phyloP scores from a whole-genome alignment of 2,329 filamentous ascomycete species.

The Phoma sp. region DNA sequence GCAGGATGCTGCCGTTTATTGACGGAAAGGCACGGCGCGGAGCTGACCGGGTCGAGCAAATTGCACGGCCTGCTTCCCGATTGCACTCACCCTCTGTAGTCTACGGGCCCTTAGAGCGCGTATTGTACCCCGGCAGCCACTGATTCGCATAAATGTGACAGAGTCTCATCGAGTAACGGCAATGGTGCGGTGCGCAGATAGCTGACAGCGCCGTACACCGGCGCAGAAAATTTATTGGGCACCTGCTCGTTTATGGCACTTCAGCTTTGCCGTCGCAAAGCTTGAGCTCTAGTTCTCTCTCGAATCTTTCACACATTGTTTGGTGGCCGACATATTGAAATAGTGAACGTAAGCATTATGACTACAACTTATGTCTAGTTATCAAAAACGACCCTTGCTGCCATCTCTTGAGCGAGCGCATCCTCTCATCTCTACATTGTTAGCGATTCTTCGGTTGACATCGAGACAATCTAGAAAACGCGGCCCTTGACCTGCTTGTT shows the following conservation, averaged over 20 bases:
- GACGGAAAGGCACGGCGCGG: constrained; percentile 32
- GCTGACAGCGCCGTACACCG: not conserved
- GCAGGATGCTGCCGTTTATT: constrained; percentile 29
- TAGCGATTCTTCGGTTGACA: not conserved
- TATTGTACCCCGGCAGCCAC: not conserved
- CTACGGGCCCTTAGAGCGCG: not conserved
- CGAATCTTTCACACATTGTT: not conserved
- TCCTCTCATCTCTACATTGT: not conserved
- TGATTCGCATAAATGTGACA: constrained; percentile 3
- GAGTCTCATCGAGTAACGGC: constrained; percentile 17
- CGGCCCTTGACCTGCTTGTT: constrained; percentile 57
- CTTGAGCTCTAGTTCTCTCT: not conserved
- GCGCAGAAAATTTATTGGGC: not conserved
- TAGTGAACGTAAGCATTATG: not conserved
- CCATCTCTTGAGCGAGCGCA: not conserved
- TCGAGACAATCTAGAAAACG: constrained; percentile 32
- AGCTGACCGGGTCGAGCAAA: constrained; percentile 1
- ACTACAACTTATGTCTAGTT: not conserved
- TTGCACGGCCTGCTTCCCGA: constrained; percentile 13
- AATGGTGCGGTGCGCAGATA: not conserved
- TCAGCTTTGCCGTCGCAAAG: not conserved
- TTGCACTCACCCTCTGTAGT: not conserved
- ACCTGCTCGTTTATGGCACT: not conserved
- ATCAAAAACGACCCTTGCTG: not conserved
- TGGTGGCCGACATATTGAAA: not conserved